Conservation (phyloP, 2,329 filamentous ascomycete species). For the Colletotrichum gloeosporioides region DNA sequence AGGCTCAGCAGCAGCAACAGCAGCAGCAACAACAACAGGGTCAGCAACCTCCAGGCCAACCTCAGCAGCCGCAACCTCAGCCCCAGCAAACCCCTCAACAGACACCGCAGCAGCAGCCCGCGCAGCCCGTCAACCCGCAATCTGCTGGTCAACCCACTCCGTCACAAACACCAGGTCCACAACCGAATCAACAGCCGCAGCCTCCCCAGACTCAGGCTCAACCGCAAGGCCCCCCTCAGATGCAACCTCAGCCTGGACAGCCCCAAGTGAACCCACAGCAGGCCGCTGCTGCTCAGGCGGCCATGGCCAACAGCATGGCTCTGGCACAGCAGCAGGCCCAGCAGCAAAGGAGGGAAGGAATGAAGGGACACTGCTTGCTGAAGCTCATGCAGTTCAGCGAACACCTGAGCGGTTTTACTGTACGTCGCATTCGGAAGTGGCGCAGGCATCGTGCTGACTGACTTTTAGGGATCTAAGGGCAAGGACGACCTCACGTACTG, state of each 20-base stretch:
- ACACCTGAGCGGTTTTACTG: slow-evolving; percentile 62
- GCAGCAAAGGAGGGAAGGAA: slow-evolving; percentile 54
- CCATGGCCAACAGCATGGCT: slow-evolving; percentile 38
- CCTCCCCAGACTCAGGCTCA: slow-evolving; percentile 36
- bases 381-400: slow-evolving; percentile 69
- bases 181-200: slow-evolving; percentile 25
- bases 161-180: slow-evolving; percentile 22
- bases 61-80: slow-evolving; percentile 36
- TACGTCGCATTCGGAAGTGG: slow-evolving; percentile 36
- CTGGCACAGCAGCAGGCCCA: slow-evolving; percentile 45
- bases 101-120: slow-evolving; percentile 23
- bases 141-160: slow-evolving; percentile 24
- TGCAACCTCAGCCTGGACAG: slow-evolving; percentile 37
- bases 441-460: background rate
- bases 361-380: slow-evolving; percentile 64
- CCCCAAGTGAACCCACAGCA: slow-evolving; percentile 28
- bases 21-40: slow-evolving; percentile 36
- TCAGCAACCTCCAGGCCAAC: slow-evolving; percentile 33
- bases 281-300: slow-evolving; percentile 22
- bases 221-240: slow-evolving; percentile 33
- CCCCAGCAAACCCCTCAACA: slow-evolving; percentile 35
- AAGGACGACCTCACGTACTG: slow-evolving; percentile 77
- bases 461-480: slow-evolving; percentile 57
- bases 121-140: slow-evolving; percentile 22
- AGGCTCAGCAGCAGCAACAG: slow-evolving; percentile 38